Percentiles rank a stretch among this genome's conserved stretches.
Conservation (phyloP, 2,329 filamentous ascomycete genomes). For the Apiospora rasikravindrae region DNA sequence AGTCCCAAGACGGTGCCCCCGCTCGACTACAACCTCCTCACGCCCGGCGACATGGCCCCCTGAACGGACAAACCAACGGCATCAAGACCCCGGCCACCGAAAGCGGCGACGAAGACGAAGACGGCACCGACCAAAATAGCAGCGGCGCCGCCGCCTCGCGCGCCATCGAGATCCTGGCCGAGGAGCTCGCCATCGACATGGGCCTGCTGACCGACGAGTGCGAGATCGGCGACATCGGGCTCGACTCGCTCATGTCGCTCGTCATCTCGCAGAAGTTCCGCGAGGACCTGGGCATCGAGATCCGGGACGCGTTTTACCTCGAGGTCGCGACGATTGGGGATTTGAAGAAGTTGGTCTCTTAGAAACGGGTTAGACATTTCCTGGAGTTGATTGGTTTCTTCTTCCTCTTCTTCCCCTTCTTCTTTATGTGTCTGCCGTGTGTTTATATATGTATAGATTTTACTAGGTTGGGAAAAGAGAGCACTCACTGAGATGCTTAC, state of each 20-base stretch:
- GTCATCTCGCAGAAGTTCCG: slow-evolving; percentile 41
- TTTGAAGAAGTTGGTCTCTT: not conserved
- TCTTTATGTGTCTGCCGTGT: not conserved
- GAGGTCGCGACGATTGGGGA: slow-evolving; percentile 3
- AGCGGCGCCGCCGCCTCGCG: not conserved
- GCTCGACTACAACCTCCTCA: not conserved
- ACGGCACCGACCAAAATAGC: not conserved
- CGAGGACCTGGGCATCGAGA: slow-evolving; percentile 30
- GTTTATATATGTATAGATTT: not conserved
- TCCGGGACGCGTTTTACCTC: not conserved
- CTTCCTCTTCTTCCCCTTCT: too few relatives aligned
- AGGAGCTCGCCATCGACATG: slow-evolving; percentile 61
- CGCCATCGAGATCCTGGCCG: slow-evolving; percentile 45
- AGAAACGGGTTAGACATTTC: not conserved
- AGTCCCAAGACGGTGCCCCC: not conserved
- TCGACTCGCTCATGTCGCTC: slow-evolving; percentile 45
- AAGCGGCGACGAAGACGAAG: not conserved
- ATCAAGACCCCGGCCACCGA: not conserved
- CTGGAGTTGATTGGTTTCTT: too few relatives aligned
- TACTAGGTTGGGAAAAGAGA: not conserved
- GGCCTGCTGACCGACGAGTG: slow-evolving; percentile 45
- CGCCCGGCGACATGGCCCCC: not conserved
- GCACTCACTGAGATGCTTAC: not conserved
- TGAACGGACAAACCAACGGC: not conserved
- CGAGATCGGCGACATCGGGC: slow-evolving; percentile 41